A percentile compares a stretch with the other conserved stretches of the same genome.
These are phyloP conservation scores for Aspergillus sp. DNA, from an alignment of 2,329 filamentous ascomycete genomes.

Conservation along the genomic window DNA sequence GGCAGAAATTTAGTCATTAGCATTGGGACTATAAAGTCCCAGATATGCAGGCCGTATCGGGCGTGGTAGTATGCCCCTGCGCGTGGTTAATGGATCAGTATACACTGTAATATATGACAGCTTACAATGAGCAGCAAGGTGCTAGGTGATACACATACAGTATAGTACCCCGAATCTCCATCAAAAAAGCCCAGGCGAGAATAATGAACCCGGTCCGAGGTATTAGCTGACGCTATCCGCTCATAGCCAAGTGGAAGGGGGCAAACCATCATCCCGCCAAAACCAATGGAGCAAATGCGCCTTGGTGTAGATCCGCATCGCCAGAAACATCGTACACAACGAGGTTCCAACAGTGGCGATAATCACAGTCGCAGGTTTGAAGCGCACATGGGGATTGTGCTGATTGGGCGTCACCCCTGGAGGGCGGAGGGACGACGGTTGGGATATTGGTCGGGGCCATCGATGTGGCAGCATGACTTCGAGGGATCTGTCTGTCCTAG, in stretches of 20 bases:
- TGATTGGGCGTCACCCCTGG: background rate
- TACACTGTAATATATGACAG: background rate
- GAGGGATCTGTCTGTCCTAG: no score
- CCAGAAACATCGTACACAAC: background rate
- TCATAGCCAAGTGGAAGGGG: background rate
- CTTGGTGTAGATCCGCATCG: background rate
- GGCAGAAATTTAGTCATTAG: background rate
- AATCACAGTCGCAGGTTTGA: background rate
- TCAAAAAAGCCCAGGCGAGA: background rate
- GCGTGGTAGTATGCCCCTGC: background rate
- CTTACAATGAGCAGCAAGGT: no score
- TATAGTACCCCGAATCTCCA: background rate
- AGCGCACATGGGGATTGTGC: background rate
- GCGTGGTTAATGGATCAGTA: background rate
- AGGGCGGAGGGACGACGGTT: background rate
- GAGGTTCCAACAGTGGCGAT: background rate
- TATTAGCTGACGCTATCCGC: background rate
- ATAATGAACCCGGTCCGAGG: background rate
- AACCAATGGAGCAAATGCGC: background rate
- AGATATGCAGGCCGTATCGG: background rate
- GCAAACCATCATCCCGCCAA: background rate
- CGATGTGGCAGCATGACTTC: no score
- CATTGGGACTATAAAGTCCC: background rate
- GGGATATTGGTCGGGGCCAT: no score
- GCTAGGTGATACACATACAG: background rate